These are phyloP conservation scores for Fusarium succisae DNA, from an alignment of 2,329 filamentous ascomycete genomes.

Conservation along the genomic window DNA sequence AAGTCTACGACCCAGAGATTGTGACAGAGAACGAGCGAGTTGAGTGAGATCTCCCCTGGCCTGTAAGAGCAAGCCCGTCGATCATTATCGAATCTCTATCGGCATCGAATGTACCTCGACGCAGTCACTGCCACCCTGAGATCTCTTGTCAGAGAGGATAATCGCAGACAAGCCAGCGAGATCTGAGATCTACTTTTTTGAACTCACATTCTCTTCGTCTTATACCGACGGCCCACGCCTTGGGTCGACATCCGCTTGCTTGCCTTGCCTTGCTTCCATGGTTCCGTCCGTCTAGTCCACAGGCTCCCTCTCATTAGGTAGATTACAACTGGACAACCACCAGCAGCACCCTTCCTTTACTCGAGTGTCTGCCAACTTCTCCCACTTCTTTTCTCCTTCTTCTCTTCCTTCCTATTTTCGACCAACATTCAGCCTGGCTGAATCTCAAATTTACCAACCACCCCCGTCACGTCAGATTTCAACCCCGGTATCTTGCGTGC, in stretches of 20 bases:
- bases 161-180: slow-evolving; percentile 1
- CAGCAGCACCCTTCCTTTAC: slow-evolving; percentile 20
- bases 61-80: slow-evolving; percentile 33
- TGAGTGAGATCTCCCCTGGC: slow-evolving; percentile 30
- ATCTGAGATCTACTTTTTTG: slow-evolving; percentile 16
- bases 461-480: slow-evolving; percentile 30
- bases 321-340: slow-evolving; percentile 23
- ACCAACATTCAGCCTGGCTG: slow-evolving; percentile 10
- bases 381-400: slow-evolving; percentile 23
- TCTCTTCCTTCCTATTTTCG: slow-evolving; percentile 2
- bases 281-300: slow-evolving; percentile 11
- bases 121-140: background rate
- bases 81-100: slow-evolving; percentile 18
- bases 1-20: slow-evolving; percentile 27
- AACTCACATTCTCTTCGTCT: background rate
- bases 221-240: slow-evolving; percentile 5
- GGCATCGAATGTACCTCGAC: background rate
- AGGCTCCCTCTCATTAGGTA: slow-evolving; percentile 18
- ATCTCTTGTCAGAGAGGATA: slow-evolving; percentile 6
- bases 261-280: slow-evolving; percentile 24
- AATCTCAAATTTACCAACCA: slow-evolving; percentile 10
- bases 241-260: slow-evolving; percentile 16
- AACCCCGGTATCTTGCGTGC: slow-evolving; percentile 28
- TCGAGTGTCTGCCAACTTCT: slow-evolving; percentile 23
- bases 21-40: slow-evolving; percentile 13